Evolutionary conservation across 495 filamentous ascomycete genomes (phyloP).

Genomic region (Trichoderma orchidacearum): DNA sequence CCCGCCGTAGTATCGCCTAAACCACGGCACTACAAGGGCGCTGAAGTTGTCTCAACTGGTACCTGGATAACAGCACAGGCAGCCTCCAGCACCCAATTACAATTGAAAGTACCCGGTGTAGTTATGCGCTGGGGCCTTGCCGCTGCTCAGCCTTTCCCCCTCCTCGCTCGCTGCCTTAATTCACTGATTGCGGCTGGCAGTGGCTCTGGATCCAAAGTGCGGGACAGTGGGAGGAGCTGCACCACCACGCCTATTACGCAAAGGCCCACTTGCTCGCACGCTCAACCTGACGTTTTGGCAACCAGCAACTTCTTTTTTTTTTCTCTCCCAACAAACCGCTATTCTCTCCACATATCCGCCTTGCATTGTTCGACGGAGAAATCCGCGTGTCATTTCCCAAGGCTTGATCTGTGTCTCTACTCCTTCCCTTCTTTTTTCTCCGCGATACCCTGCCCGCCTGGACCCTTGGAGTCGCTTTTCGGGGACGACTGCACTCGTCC

Average conservation of each 20-base stretch:
- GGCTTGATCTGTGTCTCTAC: background rate
- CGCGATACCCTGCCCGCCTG: background rate
- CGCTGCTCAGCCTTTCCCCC: background rate
- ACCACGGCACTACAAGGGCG: background rate
- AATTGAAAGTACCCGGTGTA: too few species aligned
- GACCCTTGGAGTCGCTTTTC: background rate
- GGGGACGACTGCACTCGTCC: background rate
- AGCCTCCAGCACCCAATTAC: too few species aligned
- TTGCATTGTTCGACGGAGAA: background rate
- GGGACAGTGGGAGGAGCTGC: background rate
- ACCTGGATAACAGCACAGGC: too few species aligned
- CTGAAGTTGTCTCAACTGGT: too few species aligned
- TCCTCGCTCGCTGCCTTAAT: background rate
- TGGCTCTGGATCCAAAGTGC: background rate
- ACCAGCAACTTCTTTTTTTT: conserved; percentile 1
- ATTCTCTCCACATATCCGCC: background rate
- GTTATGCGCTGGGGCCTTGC: too few species aligned
- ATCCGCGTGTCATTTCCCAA: background rate
- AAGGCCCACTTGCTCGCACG: background rate
- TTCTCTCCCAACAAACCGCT: background rate
- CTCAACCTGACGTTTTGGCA: conserved; percentile 2
- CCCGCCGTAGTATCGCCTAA: background rate
- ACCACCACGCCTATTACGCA: conserved; percentile 1
- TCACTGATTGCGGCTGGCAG: too few species aligned
- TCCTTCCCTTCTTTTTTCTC: background rate